phyloP scores from a whole-genome alignment of 768 basidiomycete species.

The Auricularia heimuer region DNA sequence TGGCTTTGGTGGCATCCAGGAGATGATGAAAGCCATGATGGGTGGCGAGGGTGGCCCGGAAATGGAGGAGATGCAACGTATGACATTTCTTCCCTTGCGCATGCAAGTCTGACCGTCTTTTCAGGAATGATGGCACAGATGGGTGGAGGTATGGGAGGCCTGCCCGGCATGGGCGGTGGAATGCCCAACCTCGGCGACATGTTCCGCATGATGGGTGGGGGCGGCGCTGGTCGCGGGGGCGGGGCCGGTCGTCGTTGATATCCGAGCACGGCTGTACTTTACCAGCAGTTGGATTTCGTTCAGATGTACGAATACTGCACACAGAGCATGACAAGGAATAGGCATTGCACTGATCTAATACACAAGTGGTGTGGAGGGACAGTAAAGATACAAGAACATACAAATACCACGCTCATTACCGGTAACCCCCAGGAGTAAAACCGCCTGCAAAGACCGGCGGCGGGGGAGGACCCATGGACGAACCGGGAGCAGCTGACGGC shows the following conservation, averaged over 20 bases:
- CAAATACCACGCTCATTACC: too few species aligned
- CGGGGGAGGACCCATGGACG: background rate
- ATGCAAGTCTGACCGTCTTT: constrained; percentile 10
- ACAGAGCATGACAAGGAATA: background rate
- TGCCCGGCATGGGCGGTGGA: constrained; percentile 41
- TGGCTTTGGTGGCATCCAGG: constrained; percentile 91
- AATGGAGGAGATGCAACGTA: constrained; percentile 92
- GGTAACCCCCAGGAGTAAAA: too few species aligned
- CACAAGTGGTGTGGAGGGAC: background rate
- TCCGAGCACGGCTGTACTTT: background rate
- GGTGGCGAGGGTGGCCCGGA: constrained; percentile 83
- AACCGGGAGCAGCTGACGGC: background rate
- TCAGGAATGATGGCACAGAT: constrained; percentile 83
- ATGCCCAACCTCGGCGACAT: constrained; percentile 17
- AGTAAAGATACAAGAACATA: background rate
- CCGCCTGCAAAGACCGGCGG: background rate
- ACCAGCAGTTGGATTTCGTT: background rate
- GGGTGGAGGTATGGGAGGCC: constrained; percentile 47
- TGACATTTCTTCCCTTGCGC: constrained; percentile 16
- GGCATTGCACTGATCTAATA: background rate
- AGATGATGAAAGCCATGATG: constrained; percentile 99
- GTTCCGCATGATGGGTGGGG: constrained; percentile 15
- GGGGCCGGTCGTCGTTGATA: background rate
- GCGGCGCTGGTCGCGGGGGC: constrained; percentile 4
- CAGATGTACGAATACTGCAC: background rate